These are phyloP conservation scores for Sedum album DNA, from an alignment of 164 flowering plant species.

Conservation along the genomic window DNA sequence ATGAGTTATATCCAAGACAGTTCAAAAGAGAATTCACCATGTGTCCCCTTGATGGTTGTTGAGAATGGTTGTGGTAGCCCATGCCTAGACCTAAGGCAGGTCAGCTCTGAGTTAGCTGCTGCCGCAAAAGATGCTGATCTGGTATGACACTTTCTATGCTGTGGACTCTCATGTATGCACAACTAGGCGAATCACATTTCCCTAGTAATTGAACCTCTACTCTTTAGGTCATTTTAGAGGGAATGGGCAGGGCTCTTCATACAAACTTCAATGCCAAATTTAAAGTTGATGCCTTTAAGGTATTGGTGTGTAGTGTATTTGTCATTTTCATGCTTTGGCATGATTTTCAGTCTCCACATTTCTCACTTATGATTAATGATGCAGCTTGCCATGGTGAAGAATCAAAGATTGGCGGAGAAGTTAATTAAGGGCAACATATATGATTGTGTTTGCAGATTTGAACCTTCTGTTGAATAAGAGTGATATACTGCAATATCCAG, in stretches of 20 bases:
- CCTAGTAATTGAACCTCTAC: not conserved
- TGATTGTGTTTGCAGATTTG: constrained; percentile 86
- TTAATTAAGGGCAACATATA: constrained; percentile 84
- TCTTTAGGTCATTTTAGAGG: constrained; percentile 85
- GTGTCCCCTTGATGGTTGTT: constrained; percentile 83
- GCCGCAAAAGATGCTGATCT: constrained; percentile 93
- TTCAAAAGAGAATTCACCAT: constrained; percentile 37
- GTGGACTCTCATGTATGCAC: not conserved
- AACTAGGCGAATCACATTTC: not conserved
- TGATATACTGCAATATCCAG: too few species aligned
- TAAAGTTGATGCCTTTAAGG: constrained; percentile 90
- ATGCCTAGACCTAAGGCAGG: constrained; percentile 92
- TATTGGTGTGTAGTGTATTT: constrained; percentile 12
- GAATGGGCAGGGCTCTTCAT: constrained; percentile 97
- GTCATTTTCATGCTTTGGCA: not conserved
- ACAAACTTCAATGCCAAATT: constrained; percentile 91
- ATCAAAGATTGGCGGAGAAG: constrained; percentile 92
- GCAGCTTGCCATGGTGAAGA: constrained; percentile 99
- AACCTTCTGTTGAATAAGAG: constrained; percentile 31
- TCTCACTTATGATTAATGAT: constrained; percentile 5
- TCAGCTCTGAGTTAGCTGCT: constrained; percentile 95
- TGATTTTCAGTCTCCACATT: not conserved
- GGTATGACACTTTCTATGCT: constrained; percentile 29
- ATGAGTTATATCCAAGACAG: constrained; percentile 53
- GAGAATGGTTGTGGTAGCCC: constrained; percentile 99